Conservation (phyloP, 2,329 filamentous ascomycete species). For the Sclerotinia borealis region DNA sequence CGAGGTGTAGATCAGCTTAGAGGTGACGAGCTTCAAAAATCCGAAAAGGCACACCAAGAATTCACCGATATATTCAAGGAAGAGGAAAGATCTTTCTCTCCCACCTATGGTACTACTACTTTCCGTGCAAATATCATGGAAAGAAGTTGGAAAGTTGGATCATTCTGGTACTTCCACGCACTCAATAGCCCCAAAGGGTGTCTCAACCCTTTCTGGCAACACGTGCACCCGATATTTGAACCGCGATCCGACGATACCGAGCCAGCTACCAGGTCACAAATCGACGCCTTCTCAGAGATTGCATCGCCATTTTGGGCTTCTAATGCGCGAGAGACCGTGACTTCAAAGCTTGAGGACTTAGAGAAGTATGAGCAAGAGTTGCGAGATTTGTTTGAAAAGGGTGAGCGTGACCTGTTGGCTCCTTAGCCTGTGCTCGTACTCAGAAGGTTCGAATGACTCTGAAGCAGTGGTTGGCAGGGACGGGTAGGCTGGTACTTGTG, state of each 20-base stretch:
- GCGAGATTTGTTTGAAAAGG: too few species aligned
- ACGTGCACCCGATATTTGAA: constrained; percentile 23
- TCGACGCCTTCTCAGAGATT: constrained; percentile 1
- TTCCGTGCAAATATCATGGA: constrained; percentile 21
- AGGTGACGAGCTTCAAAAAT: constrained; percentile 19
- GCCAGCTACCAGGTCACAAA: constrained; percentile 1
- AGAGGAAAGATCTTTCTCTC: constrained; percentile 19
- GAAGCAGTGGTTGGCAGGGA: too few species aligned
- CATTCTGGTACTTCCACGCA: constrained; percentile 26
- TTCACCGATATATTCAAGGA: constrained; percentile 21
- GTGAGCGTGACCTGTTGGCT: too few species aligned
- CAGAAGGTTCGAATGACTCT: too few species aligned
- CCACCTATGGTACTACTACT: constrained; percentile 11
- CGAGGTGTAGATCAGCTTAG: constrained; percentile 16
- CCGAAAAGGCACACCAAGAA: constrained; percentile 17
- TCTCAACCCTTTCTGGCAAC: constrained; percentile 22
- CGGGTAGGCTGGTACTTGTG: too few species aligned
- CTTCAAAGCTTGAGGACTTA: too few species aligned
- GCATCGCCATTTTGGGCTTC: constrained; percentile 11
- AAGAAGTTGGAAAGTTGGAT: constrained; percentile 23
- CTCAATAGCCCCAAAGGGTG: constrained; percentile 24
- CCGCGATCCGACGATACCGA: constrained; percentile 8
- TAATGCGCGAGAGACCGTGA: too few species aligned
- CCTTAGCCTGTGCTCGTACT: too few species aligned
- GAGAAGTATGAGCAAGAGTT: too few species aligned